Evolutionary conservation across 1,139 yeast species (phyloP).

Genomic region (Zygosaccharomyces pseudobailii): DNA sequence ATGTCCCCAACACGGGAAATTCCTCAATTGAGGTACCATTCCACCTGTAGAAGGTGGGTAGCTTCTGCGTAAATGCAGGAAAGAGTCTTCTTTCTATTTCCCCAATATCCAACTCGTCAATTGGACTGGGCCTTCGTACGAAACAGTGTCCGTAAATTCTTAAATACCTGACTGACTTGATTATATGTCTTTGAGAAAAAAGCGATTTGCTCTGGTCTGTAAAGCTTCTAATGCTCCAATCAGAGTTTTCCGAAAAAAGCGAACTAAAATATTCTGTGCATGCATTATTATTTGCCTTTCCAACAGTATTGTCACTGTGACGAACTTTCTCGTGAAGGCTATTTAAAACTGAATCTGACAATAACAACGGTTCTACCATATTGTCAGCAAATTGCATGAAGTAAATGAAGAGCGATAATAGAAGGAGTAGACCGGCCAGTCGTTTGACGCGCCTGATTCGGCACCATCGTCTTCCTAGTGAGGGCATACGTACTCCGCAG

Average conservation of each 20-base stretch:
- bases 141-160: slow-evolving; percentile 8
- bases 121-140: neutral
- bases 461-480: neutral
- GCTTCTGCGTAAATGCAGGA: neutral
- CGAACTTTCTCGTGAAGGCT: neutral
- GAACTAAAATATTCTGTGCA: neutral
- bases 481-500: neutral
- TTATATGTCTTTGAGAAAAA: neutral
- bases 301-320: neutral
- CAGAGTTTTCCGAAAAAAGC: neutral
- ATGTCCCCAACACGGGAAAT: neutral
- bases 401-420: neutral
- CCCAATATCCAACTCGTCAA: neutral
- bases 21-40: neutral
- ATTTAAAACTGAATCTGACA: neutral
- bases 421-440: neutral
- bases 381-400: neutral
- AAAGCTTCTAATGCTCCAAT: neutral
- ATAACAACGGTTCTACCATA: neutral
- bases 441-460: neutral
- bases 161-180: neutral
- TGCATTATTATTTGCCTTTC: neutral
- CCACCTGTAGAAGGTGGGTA: neutral
- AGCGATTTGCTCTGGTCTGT: neutral
- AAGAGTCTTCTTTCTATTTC: neutral